phyloP scores from a whole-genome alignment of 345 rosid species.

The Corchorus olitorius region DNA sequence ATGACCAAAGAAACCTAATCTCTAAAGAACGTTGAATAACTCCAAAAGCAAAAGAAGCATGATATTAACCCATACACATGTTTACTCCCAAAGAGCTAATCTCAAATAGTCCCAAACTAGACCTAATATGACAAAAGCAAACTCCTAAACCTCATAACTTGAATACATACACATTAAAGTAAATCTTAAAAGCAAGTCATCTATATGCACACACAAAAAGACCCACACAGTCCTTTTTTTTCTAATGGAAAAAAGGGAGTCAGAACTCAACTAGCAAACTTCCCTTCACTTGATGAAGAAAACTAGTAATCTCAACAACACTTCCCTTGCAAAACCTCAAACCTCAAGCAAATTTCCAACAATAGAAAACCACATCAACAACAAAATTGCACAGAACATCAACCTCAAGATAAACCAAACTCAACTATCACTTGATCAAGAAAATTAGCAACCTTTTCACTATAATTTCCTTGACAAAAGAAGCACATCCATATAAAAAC shows the following conservation, averaged over 20 bases:
- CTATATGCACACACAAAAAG: not conserved
- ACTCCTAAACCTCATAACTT: not conserved
- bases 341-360: not conserved
- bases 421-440: not conserved
- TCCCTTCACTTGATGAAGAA: not conserved
- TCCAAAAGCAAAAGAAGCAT: not conserved
- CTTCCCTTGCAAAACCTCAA: not conserved
- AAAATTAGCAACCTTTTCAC: not conserved
- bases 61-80: not conserved
- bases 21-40: not conserved
- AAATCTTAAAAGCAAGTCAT: not conserved
- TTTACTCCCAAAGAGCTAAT: not conserved
- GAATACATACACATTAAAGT: constrained; percentile 4
- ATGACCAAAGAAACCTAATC: not conserved
- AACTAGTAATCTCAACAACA: not conserved
- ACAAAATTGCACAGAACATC: not conserved
- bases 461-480: not conserved
- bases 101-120: not conserved
- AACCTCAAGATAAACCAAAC: not conserved
- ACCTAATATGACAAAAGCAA: not conserved
- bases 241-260: not conserved
- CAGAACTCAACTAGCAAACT: not conserved
- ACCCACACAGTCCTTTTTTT: not conserved
- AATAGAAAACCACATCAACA: not conserved
- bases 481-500: not conserved